These are phyloP conservation scores for Penicillium antarcticum DNA, from an alignment of 495 filamentous ascomycete species.

Conservation along the genomic window DNA sequence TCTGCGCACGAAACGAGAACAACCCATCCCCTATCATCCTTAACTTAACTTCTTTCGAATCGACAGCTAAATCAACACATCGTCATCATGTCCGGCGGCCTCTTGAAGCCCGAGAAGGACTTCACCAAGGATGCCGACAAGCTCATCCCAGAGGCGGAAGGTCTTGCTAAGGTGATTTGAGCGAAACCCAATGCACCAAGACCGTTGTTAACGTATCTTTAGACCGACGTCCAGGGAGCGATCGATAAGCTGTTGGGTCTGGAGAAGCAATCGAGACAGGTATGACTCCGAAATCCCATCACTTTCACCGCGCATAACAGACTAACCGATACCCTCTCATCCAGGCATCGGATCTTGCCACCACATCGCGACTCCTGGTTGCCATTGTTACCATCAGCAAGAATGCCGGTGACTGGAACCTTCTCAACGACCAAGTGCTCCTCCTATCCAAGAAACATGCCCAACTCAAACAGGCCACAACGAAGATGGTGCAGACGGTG, in stretches of 20 bases:
- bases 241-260: conserved; percentile 88
- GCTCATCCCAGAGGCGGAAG: conserved; percentile 82
- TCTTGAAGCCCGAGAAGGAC: conserved; percentile 70
- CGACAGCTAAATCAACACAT: conserved; percentile 5
- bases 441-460: conserved; percentile 98
- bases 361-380: conserved; percentile 83
- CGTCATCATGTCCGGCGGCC: conserved; percentile 57
- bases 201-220: conserved; percentile 12
- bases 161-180: conserved; percentile 72
- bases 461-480: conserved; percentile 97
- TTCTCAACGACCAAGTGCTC: conserved; percentile 94
- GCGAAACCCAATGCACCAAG: neutral
- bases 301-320: neutral
- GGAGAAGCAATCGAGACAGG: conserved; percentile 97
- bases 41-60: neutral
- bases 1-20: neutral
- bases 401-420: conserved; percentile 82
- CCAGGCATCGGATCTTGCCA: conserved; percentile 90
- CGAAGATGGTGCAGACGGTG: conserved; percentile 96
- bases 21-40: neutral
- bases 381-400: conserved; percentile 92
- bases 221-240: conserved; percentile 78
- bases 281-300: conserved; percentile 33
- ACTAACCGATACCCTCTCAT: conserved; percentile 4
- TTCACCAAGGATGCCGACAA: conserved; percentile 90